A percentile compares a stretch with the other conserved stretches of the same genome.
phyloP scores from a whole-genome alignment of 148 eudicot species.

The Chenopodium berlandieri region DNA sequence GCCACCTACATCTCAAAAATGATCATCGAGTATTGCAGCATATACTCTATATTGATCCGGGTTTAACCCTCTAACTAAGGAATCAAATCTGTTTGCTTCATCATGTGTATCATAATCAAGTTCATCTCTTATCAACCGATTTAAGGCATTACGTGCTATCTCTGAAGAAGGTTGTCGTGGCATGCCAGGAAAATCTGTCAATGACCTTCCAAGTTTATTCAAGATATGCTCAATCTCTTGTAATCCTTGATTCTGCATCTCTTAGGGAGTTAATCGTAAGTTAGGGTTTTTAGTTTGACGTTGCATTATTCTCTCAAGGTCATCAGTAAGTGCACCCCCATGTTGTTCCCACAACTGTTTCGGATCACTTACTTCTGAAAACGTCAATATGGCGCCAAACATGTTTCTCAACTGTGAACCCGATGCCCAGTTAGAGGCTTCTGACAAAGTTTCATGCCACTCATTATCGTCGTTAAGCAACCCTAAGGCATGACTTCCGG shows the following conservation, averaged over 20 bases:
- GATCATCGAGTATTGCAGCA: not conserved
- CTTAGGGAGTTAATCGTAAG: no score
- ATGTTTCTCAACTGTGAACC: not conserved
- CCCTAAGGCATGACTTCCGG: not conserved
- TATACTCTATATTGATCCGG: not conserved
- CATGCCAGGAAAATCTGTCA: not conserved
- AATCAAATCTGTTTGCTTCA: not conserved
- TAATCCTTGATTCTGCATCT: not conserved
- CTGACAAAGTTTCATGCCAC: not conserved
- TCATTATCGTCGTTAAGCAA: not conserved
- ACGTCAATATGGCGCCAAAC: slow-evolving; percentile 10
- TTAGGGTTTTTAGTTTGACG: no score
- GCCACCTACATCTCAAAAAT: not conserved
- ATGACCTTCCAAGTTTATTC: not conserved
- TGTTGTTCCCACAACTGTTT: no score
- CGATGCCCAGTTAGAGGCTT: slow-evolving; percentile 4
- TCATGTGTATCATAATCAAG: not conserved
- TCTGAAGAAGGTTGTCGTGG: not conserved
- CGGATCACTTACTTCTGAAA: not conserved
- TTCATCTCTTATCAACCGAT: not conserved
- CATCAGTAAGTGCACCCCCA: no score
- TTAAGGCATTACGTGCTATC: not conserved
- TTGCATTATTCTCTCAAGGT: no score
- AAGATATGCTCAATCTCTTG: not conserved
- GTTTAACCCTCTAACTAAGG: no score